phyloP scores from a whole-genome alignment of 1,284 basidiomycete genomes.

The Trametes pubescens region DNA sequence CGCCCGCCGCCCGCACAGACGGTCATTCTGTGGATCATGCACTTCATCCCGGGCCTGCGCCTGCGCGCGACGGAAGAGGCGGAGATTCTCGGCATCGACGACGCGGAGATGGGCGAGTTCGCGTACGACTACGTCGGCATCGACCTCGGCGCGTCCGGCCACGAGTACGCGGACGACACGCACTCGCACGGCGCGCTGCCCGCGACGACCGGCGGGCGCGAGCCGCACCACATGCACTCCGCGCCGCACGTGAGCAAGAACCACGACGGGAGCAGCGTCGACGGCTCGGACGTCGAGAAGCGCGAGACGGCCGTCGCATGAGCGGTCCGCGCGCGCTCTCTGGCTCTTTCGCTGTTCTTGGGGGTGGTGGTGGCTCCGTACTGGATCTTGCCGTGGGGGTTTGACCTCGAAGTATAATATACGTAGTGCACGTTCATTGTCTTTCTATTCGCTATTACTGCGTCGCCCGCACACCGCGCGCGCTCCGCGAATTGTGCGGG shows the following conservation, averaged over 20 bases:
- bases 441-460: background rate
- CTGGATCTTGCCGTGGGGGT: background rate
- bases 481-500: too few relatives aligned
- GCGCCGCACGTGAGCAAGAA: background rate
- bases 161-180: slow-evolving; percentile 40
- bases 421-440: slow-evolving; percentile 12
- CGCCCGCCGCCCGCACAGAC: slow-evolving; percentile 54
- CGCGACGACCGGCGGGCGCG: slow-evolving; percentile 40
- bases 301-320: slow-evolving; percentile 14
- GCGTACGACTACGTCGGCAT: slow-evolving; percentile 91
- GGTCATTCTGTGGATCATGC: slow-evolving; percentile 91
- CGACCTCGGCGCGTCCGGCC: slow-evolving; percentile 33
- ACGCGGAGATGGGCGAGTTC: slow-evolving; percentile 93
- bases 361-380: background rate
- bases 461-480: background rate
- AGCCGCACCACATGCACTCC: slow-evolving; percentile 38
- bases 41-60: slow-evolving; percentile 88
- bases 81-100: slow-evolving; percentile 94
- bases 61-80: slow-evolving; percentile 84
- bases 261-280: slow-evolving; percentile 29
- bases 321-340: background rate
- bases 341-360: background rate
- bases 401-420: slow-evolving; percentile 1
- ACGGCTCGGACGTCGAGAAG: slow-evolving; percentile 31
- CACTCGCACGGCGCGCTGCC: slow-evolving; percentile 40